Conservation (phyloP, 2,329 filamentous ascomycete genomes). For the Exophiala phaeomuriformis region DNA sequence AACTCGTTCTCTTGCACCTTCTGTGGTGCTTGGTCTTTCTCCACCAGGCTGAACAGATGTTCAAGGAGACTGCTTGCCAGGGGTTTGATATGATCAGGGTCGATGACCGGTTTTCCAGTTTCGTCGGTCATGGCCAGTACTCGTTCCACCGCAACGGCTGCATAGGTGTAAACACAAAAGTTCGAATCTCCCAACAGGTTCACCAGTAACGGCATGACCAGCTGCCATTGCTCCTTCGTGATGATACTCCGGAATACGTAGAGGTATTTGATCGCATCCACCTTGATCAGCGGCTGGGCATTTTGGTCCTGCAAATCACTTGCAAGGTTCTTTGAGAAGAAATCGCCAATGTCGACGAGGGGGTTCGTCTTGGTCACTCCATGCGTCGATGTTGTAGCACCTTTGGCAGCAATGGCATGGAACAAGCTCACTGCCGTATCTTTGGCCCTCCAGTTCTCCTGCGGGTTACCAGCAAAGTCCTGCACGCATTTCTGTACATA, state of each 20-base stretch:
- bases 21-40: constrained; percentile 72
- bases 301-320: constrained; percentile 70
- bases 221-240: constrained; percentile 83
- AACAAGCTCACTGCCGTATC: constrained; percentile 98
- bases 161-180: constrained; percentile 96
- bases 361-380: constrained; percentile 86
- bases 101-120: constrained; percentile 70
- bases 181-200: constrained; percentile 83
- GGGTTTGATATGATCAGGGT: constrained; percentile 67
- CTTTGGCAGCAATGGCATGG: constrained; percentile 87
- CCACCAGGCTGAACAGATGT: constrained; percentile 85
- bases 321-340: constrained; percentile 89
- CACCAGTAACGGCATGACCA: constrained; percentile 80
- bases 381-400: constrained; percentile 74
- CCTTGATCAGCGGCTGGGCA: constrained; percentile 79
- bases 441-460: constrained; percentile 86
- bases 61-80: constrained; percentile 79
- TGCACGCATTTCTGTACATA: constrained; percentile 81
- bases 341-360: constrained; percentile 83
- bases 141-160: constrained; percentile 91
- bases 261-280: constrained; percentile 96
- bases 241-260: constrained; percentile 95
- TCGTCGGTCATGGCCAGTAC: constrained; percentile 72
- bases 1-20: constrained; percentile 99
- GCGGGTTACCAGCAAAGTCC: constrained; percentile 60